A percentile compares a stretch with the other conserved stretches of the same genome.
phyloP scores from a whole-genome alignment of 768 basidiomycete species.

The Gymnopilus dilepis region DNA sequence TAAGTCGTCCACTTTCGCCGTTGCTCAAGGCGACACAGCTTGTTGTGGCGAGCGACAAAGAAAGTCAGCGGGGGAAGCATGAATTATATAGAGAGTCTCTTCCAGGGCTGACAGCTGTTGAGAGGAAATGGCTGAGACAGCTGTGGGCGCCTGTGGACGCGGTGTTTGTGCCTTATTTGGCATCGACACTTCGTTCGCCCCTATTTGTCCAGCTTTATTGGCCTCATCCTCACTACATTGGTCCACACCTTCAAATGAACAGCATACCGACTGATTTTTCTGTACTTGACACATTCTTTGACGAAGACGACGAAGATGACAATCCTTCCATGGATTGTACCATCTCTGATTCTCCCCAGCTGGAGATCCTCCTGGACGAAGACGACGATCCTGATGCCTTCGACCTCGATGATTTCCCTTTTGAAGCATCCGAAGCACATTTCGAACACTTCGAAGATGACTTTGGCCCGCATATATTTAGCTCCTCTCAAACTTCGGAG shows the following conservation, averaged over 20 bases:
- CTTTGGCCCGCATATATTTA: slow-evolving; percentile 9
- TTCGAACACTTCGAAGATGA: not conserved
- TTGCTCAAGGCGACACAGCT: too few relatives aligned
- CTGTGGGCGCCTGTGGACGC: slow-evolving; percentile 6
- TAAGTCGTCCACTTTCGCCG: too few relatives aligned
- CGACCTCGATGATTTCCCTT: not conserved
- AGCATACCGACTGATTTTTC: too few relatives aligned
- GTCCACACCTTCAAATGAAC: too few relatives aligned
- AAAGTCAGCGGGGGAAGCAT: too few relatives aligned
- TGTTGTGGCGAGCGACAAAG: too few relatives aligned
- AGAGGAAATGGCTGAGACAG: too few relatives aligned
- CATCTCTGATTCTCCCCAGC: not conserved
- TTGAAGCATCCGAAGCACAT: not conserved
- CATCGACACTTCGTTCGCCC: not conserved
- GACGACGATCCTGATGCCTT: not conserved
- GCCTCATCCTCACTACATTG: not conserved
- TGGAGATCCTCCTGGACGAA: slow-evolving; percentile 12
- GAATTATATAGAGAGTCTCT: too few relatives aligned
- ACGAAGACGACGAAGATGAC: not conserved
- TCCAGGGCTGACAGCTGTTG: too few relatives aligned
- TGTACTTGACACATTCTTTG: too few relatives aligned
- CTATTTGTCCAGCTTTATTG: not conserved
- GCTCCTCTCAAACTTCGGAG: not conserved
- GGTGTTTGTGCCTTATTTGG: not conserved
- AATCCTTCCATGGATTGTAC: not conserved